These are phyloP conservation scores for Mucor plumbeus DNA, from an alignment of 371 early-diverging fungal genomes.

Conservation along the genomic window DNA sequence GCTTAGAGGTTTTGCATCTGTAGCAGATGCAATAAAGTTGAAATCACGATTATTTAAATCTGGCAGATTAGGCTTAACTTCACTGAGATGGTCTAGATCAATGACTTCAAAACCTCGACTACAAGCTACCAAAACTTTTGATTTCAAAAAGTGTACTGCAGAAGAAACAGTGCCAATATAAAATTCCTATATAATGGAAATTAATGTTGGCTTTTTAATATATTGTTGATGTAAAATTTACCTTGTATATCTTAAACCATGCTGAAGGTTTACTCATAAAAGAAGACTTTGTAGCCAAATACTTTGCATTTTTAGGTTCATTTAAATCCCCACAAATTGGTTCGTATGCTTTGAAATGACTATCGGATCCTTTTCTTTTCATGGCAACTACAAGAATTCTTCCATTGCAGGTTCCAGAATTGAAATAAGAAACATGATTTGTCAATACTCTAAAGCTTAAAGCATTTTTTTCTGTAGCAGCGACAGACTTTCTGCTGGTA, in stretches of 20 bases:
- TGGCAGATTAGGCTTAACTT: slow-evolving; percentile 25
- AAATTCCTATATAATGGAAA: slow-evolving; percentile 63
- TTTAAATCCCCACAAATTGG: slow-evolving; percentile 36
- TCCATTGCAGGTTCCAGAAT: slow-evolving; percentile 76
- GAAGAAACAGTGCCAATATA: slow-evolving; percentile 87
- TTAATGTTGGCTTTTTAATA: slow-evolving; percentile 11
- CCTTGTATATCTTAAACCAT: slow-evolving; percentile 64
- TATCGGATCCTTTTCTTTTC: slow-evolving; percentile 61
- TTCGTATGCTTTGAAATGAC: slow-evolving; percentile 75
- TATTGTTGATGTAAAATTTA: neutral
- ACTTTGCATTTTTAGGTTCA: slow-evolving; percentile 40
- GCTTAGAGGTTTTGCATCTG: slow-evolving; percentile 68
- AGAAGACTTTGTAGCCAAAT: slow-evolving; percentile 36
- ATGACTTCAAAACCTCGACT: slow-evolving; percentile 92
- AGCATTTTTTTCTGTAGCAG: too few relatives aligned
- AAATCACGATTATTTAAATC: slow-evolving; percentile 61
- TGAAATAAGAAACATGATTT: slow-evolving; percentile 78
- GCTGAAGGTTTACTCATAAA: slow-evolving; percentile 45
- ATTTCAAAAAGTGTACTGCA: slow-evolving; percentile 80
- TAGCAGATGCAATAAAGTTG: slow-evolving; percentile 62
- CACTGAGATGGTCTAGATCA: slow-evolving; percentile 68
- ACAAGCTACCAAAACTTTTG: slow-evolving; percentile 87
- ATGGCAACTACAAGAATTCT: slow-evolving; percentile 73
- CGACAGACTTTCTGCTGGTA: neutral
- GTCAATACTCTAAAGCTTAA: slow-evolving; percentile 51